phyloP scores from a whole-genome alignment of 208 protist genomes.

The Acanthamoeba healyi region DNA sequence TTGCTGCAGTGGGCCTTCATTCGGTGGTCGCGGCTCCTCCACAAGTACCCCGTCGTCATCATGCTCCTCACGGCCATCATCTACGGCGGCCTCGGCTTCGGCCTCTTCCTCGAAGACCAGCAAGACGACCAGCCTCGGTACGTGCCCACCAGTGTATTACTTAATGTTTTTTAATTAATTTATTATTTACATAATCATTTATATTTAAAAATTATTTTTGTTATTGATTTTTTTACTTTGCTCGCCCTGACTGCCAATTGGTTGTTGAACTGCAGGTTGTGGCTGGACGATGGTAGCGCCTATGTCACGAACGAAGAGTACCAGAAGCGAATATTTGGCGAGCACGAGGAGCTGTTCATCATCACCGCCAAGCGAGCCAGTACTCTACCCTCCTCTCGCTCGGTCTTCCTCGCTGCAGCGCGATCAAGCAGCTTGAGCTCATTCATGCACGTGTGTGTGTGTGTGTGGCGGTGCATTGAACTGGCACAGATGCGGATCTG shows the following conservation, averaged over 20 bases:
- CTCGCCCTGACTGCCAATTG: background rate
- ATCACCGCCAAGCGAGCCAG: background rate
- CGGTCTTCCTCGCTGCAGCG: background rate
- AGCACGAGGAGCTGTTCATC: slow-evolving; percentile 32
- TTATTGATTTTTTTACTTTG: no score
- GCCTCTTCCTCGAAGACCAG: slow-evolving; percentile 25
- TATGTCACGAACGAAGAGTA: slow-evolving; percentile 39
- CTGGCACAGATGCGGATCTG: background rate
- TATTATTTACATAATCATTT: no score
- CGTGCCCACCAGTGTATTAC: background rate
- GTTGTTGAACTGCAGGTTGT: background rate
- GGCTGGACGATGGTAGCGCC: slow-evolving; percentile 30
- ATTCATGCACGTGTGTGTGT: background rate
- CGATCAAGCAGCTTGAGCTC: background rate
- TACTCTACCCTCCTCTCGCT: background rate
- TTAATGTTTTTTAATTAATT: no score
- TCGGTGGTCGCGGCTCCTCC: slow-evolving; percentile 49
- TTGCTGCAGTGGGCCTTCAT: slow-evolving; percentile 52
- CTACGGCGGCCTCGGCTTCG: background rate
- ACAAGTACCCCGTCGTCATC: slow-evolving; percentile 37
- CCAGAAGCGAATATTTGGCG: slow-evolving; percentile 50
- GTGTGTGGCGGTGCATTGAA: background rate
- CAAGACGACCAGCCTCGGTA: slow-evolving; percentile 66
- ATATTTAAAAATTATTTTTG: no score
- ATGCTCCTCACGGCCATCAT: slow-evolving; percentile 38